Percentiles rank a stretch among this genome's conserved stretches.
These are phyloP conservation scores for Diplocarpon rosae DNA, from an alignment of 2,329 filamentous ascomycete species.

Conservation along the genomic window DNA sequence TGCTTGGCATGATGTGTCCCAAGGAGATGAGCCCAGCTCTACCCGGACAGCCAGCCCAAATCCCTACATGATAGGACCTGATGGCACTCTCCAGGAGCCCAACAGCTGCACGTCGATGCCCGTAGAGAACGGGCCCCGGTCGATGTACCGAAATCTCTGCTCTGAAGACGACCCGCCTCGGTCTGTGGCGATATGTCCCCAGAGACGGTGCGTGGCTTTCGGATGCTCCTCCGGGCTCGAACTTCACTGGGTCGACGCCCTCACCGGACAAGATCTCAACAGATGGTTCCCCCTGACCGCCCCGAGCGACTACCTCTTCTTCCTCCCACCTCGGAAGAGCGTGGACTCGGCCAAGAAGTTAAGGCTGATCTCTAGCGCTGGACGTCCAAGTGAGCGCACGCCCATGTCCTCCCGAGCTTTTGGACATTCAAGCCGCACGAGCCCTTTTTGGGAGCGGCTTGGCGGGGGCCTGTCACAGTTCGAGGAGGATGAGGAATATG, in stretches of 20 bases:
- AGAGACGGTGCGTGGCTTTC: constrained; percentile 53
- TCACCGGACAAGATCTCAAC: constrained; percentile 37
- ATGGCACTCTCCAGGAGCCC: background rate
- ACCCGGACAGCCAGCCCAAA: background rate
- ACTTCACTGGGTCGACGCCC: constrained; percentile 44
- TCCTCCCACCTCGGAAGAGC: constrained; percentile 42
- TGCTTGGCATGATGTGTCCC: constrained; percentile 14
- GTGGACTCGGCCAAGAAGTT: constrained; percentile 45
- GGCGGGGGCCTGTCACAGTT: constrained; percentile 8
- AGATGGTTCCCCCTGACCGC: constrained; percentile 44
- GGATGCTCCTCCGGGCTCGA: constrained; percentile 52
- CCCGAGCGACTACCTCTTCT: constrained; percentile 46
- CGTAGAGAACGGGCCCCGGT: constrained; percentile 27
- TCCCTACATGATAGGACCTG: background rate
- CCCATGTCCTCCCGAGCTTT: constrained; percentile 21
- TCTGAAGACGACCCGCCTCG: constrained; percentile 50
- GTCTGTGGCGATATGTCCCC: constrained; percentile 56
- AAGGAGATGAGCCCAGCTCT: constrained; percentile 4
- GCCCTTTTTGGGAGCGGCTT: constrained; percentile 22
- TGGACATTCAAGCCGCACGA: constrained; percentile 15
- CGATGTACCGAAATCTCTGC: constrained; percentile 40
- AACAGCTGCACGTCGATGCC: constrained; percentile 13
- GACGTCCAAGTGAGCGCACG: constrained; percentile 30
- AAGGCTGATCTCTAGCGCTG: constrained; percentile 50
- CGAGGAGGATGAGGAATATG: constrained; percentile 8